A percentile compares a stretch with the other conserved stretches of the same genome.
Conservation (phyloP, 768 basidiomycete genomes). For the Candolleomyces efflorescens region DNA sequence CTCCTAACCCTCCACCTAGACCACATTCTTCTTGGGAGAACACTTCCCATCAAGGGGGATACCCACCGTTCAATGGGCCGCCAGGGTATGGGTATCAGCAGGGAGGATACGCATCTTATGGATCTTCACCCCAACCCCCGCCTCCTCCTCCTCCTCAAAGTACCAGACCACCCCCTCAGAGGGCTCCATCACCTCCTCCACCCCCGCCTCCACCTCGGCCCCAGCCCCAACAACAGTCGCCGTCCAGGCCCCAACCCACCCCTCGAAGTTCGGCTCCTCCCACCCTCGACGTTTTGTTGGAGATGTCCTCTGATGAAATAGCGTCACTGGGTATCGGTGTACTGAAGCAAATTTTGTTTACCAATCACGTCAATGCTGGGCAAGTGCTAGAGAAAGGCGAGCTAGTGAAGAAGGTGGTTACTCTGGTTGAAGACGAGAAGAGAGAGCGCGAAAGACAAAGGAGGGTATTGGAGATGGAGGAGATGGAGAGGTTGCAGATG, state of each 20-base stretch:
- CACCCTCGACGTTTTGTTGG: conserved; percentile 64
- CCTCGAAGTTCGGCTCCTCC: conserved; percentile 44
- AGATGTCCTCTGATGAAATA: conserved; percentile 55
- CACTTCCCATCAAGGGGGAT: conserved; percentile 9
- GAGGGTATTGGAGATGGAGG: conserved; percentile 41
- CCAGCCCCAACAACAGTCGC: conserved; percentile 6
- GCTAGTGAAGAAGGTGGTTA: conserved; percentile 65
- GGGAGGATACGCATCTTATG: neutral
- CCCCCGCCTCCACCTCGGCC: conserved; percentile 14
- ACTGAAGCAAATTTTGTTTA: conserved; percentile 78
- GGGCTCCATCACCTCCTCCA: conserved; percentile 18
- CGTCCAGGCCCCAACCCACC: neutral
- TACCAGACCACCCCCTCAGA: conserved; percentile 14
- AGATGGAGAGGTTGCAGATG: conserved; percentile 35
- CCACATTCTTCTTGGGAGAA: conserved; percentile 10
- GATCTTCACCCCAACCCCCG: neutral
- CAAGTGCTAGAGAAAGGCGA: conserved; percentile 85
- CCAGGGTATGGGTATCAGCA: neutral
- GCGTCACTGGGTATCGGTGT: conserved; percentile 57
- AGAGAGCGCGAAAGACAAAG: conserved; percentile 47
- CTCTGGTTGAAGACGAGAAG: conserved; percentile 62
- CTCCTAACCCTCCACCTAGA: conserved; percentile 10
- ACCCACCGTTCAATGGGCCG: neutral
- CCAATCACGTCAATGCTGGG: conserved; percentile 76
- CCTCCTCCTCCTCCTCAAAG: conserved; percentile 14